phyloP scores from a whole-genome alignment of 1,284 basidiomycete genomes.

The Puccinia coronata region DNA sequence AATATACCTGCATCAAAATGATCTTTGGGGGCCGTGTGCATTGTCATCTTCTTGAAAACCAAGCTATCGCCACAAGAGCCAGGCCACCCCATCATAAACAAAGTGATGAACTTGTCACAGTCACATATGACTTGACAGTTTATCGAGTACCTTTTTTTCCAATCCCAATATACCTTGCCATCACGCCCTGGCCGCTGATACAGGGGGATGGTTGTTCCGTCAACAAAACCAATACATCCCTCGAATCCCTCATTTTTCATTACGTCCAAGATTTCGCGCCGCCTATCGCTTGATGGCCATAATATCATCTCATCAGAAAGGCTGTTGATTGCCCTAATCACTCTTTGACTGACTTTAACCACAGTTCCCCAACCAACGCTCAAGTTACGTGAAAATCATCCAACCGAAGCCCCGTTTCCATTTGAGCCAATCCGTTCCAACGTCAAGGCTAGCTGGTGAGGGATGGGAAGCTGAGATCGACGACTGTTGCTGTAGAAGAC shows the following conservation, averaged over 20 bases:
- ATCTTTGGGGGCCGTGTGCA: background rate
- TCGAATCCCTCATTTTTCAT: background rate
- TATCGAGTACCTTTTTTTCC: slow-evolving; percentile 3
- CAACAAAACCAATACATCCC: slow-evolving; percentile 2
- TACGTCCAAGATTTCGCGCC: background rate
- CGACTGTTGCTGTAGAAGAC: too few relatives aligned
- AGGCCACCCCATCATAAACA: slow-evolving; percentile 24
- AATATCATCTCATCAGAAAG: background rate
- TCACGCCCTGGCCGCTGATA: slow-evolving; percentile 1
- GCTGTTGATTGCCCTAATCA: background rate
- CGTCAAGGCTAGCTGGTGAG: too few relatives aligned
- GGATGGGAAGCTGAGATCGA: too few relatives aligned
- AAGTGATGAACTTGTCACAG: slow-evolving; percentile 36
- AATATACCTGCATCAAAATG: background rate
- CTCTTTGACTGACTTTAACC: background rate
- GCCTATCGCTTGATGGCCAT: background rate
- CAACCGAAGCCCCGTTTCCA: too few relatives aligned
- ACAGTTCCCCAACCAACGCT: background rate
- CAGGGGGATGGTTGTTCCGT: slow-evolving; percentile 1
- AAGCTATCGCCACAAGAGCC: slow-evolving; percentile 14
- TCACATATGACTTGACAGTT: slow-evolving; percentile 19
- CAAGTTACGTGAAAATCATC: background rate
- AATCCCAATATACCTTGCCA: background rate
- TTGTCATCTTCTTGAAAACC: background rate
- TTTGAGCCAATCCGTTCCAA: too few relatives aligned